Evolutionary conservation across 2,329 filamentous ascomycete genomes (phyloP), one percentile per base, ranked within the genome.

Genomic region (Penicillium sp.): DNA sequence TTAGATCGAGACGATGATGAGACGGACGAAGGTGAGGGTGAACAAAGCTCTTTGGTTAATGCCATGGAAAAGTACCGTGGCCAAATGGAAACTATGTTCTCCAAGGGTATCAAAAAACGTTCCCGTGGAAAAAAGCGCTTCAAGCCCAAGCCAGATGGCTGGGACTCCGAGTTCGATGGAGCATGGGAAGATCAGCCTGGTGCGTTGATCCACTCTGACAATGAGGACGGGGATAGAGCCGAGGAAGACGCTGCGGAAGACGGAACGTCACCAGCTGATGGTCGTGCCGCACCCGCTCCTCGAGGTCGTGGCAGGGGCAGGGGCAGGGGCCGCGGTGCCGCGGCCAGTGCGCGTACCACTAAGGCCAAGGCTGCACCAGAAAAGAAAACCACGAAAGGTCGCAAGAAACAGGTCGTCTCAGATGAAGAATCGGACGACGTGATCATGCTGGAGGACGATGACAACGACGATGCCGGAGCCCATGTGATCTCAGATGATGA

Each of bases 151-250:
- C 93, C 93, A 1, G 82, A 84, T 10, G 81, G 80, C 2, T 97
- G 92, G 92, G 91, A 97, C 67, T 90, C 85, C n/a, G 93, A 97
- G 60, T 77, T 92, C 24, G 88, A 96, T 46, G 94, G 92, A 0
- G 81, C 82, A 47, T 97, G 93, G 92, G 88, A 88, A 56, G 88
- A 94, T 45, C 85, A 91, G 54, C 84, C 89, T 0, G 87, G 83
- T 7, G 89, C 87, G 1, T 71, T 86, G 5, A 79, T 86, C 42
- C 75, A 75, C 54, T 77, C 77, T 3, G 79, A 82, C n/a, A 70
- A 77, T 18, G 75, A 81, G 56, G 76, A 77, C 18, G 81, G 78
- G 14, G 77, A 77, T 13, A 70, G 67, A 11, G 64, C 67, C n/a
- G 75, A 75, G 34, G 78, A 76, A 34, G 75, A 78, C 31, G 77